A percentile compares a stretch with the other conserved stretches of the same genome.
phyloP scores from a whole-genome alignment of 345 rosid species.

The Brassica carinata region DNA sequence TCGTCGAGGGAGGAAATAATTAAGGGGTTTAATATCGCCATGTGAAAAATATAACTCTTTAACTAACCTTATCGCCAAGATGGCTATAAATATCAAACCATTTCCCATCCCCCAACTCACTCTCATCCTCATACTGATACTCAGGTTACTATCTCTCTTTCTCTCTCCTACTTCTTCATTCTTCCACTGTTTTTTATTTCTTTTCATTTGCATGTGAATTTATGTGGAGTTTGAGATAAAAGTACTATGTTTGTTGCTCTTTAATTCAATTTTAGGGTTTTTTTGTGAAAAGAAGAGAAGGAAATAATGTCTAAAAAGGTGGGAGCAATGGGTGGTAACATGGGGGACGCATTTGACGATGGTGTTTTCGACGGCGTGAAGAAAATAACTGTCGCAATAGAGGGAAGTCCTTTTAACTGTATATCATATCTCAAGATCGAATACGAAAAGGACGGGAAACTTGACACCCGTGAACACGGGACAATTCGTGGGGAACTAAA shows the following conservation, averaged over 20 bases:
- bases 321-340: slow-evolving; percentile 13
- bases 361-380: slow-evolving; percentile 33
- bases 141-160: no score
- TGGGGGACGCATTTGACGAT: slow-evolving; percentile 24
- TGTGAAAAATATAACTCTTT: no score
- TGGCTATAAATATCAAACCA: no score
- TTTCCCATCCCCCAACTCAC: no score
- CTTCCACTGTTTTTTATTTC: no score
- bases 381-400: slow-evolving; percentile 1
- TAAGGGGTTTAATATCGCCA: no score
- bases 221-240: background rate
- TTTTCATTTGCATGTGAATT: background rate
- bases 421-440: background rate
- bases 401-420: background rate
- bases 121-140: no score
- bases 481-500: background rate
- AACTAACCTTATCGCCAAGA: no score
- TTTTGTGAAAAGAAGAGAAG: background rate
- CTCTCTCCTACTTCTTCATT: background rate
- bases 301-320: background rate
- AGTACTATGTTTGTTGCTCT: background rate
- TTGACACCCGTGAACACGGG: background rate
- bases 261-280: background rate
- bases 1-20: no score
- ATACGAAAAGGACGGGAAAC: background rate